These are phyloP conservation scores for Maudiozyma bulderi DNA, from an alignment of 805 yeast species.

Conservation along the genomic window DNA sequence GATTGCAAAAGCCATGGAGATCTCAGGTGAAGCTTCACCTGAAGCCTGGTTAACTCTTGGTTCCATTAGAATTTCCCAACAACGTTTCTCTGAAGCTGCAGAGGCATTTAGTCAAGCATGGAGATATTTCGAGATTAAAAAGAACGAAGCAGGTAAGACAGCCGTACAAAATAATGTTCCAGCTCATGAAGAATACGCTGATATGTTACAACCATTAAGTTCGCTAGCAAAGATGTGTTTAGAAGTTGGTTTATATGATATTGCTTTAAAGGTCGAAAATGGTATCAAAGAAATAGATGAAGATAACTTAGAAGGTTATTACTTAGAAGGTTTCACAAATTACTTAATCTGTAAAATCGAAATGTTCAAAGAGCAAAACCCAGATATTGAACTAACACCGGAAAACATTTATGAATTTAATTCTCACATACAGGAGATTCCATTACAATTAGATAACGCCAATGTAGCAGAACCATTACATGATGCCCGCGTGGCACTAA, in stretches of 20 bases:
- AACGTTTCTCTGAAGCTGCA: conserved; percentile 59
- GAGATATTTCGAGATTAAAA: conserved; percentile 51
- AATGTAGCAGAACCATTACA: conserved; percentile 18
- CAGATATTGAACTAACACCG: conserved; percentile 14
- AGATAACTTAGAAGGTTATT: conserved; percentile 69
- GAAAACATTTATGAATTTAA: conserved; percentile 28
- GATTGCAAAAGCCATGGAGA: conserved; percentile 51
- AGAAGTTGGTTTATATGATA: conserved; percentile 65
- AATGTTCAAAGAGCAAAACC: conserved; percentile 16
- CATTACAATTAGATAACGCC: conserved; percentile 32
- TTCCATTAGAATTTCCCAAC: conserved; percentile 85
- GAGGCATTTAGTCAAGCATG: conserved; percentile 61
- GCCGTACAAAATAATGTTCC: conserved; percentile 27
- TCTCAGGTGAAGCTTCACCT: conserved; percentile 50
- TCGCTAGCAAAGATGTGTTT: conserved; percentile 65
- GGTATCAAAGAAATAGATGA: conserved; percentile 74
- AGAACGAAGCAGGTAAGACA: conserved; percentile 38
- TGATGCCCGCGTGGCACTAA: conserved; percentile 33
- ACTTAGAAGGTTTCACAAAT: conserved; percentile 73
- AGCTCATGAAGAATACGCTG: conserved; percentile 42
- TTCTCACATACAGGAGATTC: conserved; percentile 27
- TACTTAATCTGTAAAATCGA: conserved; percentile 37
- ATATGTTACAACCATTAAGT: conserved; percentile 61
- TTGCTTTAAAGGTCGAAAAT: conserved; percentile 54
- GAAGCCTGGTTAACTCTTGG: conserved; percentile 78